Evolutionary conservation across 73 alveolate genomes (phyloP), one percentile per base, ranked within the genome.

Genomic region (Paramecium bursaria): DNA sequence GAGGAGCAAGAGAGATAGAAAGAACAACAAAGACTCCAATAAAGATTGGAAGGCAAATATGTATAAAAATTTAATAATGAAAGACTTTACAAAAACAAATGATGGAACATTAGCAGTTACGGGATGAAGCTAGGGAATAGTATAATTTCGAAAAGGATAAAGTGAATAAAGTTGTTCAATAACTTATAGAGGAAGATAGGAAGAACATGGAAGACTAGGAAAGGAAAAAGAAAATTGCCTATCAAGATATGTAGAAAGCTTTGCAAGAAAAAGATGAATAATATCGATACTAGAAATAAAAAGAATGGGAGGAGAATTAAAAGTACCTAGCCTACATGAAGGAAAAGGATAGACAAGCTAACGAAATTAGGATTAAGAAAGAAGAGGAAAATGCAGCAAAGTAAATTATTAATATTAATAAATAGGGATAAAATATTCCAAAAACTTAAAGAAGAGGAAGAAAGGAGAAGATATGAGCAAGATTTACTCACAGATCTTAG

Each of bases 371-470:
- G 25, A 48, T 42, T 9, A 79, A 79, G 31, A 79, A 73, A 79
- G 61, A 79, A 42, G 89, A 79, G 25, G 67, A 53, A 25, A 73
- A 79, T 53, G 89, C 89, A 22, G 85, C 75, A 31, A 79, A 79
- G 67, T 67, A 67, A 15, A 1, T 42, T 19, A 15, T 19, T 1
- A 67, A 27, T 61, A 21, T 7, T 7, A 39, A 7, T 14, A 2
- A 21, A 39, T 67, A 67, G 82, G 27, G 89, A 61, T 42, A 33
- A 53, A 19, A 79, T 79, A 22, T 79, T 79, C 14, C 42, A 79
- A 53, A 79, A 73, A 54, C 73, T 79, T 11, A 79, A 79, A 61
- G 89, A 61, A 50, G 89, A 79, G 26, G 89, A 79, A 23, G 89
- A 79, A 55, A 79, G 89, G 54, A 79, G 89, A 55, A 79, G 89